phyloP scores from a whole-genome alignment of 371 early-diverging fungal genomes.

The Lichtheimia ramosa region DNA sequence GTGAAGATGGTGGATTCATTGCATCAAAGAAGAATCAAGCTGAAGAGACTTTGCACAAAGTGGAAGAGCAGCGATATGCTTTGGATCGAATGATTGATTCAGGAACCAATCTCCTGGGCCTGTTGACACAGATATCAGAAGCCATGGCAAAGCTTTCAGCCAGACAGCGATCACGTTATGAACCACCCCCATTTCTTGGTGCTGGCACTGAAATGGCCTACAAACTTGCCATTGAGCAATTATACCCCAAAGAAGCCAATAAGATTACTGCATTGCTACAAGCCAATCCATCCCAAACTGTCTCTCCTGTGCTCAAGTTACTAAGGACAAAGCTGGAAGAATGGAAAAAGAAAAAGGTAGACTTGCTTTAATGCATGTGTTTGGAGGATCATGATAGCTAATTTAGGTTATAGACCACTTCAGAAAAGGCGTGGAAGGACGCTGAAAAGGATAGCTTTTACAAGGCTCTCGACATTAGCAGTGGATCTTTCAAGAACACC shows the following conservation, averaged over 20 bases:
- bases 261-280: conserved; percentile 94
- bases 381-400: conserved; percentile 70
- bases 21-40: conserved; percentile 91
- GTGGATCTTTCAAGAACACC: conserved; percentile 78
- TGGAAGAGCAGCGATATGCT: conserved; percentile 90
- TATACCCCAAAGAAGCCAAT: conserved; percentile 83
- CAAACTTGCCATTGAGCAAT: conserved; percentile 77
- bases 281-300: conserved; percentile 86
- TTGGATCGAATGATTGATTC: conserved; percentile 93
- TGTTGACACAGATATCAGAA: conserved; percentile 84
- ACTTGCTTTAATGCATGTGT: neutral
- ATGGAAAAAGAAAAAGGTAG: conserved; percentile 66
- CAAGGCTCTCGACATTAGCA: conserved; percentile 96
- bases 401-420: neutral
- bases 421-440: conserved; percentile 93
- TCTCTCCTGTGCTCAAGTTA: conserved; percentile 94
- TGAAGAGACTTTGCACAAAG: conserved; percentile 94
- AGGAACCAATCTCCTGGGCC: conserved; percentile 83
- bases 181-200: conserved; percentile 77
- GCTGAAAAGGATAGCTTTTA: conserved; percentile 92
- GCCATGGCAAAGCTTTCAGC: conserved; percentile 70
- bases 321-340: conserved; percentile 97
- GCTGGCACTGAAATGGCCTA: conserved; percentile 35
- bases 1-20: conserved; percentile 93
- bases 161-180: conserved; percentile 74